Base-by-base conservation (phyloP, 2,329 filamentous ascomycete species). In the Endothia cerciana region DNA sequence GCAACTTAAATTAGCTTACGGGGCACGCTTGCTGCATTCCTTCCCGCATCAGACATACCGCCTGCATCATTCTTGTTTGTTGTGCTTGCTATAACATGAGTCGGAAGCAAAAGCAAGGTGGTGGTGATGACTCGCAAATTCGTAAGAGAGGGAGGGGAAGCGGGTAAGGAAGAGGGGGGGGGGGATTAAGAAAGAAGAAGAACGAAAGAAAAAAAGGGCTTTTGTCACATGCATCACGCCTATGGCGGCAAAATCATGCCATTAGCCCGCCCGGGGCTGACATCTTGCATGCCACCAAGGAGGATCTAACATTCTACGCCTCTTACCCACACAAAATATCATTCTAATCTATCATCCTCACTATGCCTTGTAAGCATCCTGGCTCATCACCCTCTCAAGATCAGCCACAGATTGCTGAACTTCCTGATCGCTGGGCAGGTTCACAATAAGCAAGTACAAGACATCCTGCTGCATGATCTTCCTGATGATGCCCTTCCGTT, bases 381-480 rank as follows among this genome's bases (percentile, higher is more conserved):
- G 30, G 22, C n/a, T 36, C 62, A 62, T 65, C 19, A 51, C 56
- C 25, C 40, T 53, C 57, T 71, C 65, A 17, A 71, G 68, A 22
- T 58, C 53, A 4, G 68, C 64, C 22, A 69, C 61, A 3, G 68
- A 71, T 4, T 65, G 56, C 51, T 72, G 68, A 51, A 83, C 72
- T 67, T 83, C 81, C 25, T 77, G 75, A 13, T 80, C 77, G 0
- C 74, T 75, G 0, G 83, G 83, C 75, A 84, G 74, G 65, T 84
- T 83, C 17, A 84, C 81, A 64, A 85, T 79, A 73, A 83, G 79
- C 63, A 85, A 68, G 69, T 84, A 85, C 38, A 85, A 68, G 19
- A 84, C 79, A 72, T 82, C 77, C 78, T 83, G 65, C 30, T 69
- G 65, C 33, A 67, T 41, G 4, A 65, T 53, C 58, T 62, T 67